These are phyloP conservation scores for Botrytis elliptica DNA, from an alignment of 2,329 filamentous ascomycete genomes.

Conservation along the genomic window DNA sequence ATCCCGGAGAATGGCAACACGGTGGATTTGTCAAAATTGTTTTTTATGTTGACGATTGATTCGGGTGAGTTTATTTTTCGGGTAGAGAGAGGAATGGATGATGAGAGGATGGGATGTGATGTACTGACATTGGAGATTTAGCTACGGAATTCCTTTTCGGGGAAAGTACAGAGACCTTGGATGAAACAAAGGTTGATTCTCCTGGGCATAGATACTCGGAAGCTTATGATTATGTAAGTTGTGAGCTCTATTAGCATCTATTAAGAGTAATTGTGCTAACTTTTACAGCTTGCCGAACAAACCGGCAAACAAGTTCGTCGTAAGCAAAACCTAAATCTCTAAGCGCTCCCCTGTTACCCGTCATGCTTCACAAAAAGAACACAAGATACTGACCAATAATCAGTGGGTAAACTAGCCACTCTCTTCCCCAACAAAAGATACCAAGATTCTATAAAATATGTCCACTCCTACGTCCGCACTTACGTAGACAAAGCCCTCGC, in stretches of 20 bases:
- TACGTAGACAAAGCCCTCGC: slow-evolving; percentile 35
- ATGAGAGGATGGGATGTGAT: background rate
- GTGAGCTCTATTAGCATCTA: background rate
- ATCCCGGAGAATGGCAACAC: slow-evolving; percentile 54
- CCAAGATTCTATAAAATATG: slow-evolving; percentile 31
- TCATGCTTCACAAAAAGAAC: background rate
- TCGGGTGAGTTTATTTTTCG: slow-evolving; percentile 37
- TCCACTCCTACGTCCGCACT: slow-evolving; percentile 32
- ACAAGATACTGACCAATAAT: background rate
- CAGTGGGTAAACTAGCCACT: slow-evolving; percentile 32
- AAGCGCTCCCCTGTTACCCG: background rate
- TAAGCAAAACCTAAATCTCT: background rate
- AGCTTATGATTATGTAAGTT: slow-evolving; percentile 39
- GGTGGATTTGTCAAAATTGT: slow-evolving; percentile 60
- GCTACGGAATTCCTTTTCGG: slow-evolving; percentile 69
- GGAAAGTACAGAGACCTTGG: slow-evolving; percentile 50
- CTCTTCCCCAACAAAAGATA: slow-evolving; percentile 34
- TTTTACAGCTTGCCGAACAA: slow-evolving; percentile 27
- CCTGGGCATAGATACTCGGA: slow-evolving; percentile 38
- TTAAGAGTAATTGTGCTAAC: background rate
- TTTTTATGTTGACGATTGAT: slow-evolving; percentile 66
- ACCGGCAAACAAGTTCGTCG: slow-evolving; percentile 32
- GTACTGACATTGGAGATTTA: background rate
- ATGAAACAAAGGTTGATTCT: slow-evolving; percentile 20
- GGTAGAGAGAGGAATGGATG: background rate